Base-by-base conservation (phyloP, 2,329 filamentous ascomycete genomes). In the Chrysoporthe deuterocubensis region DNA sequence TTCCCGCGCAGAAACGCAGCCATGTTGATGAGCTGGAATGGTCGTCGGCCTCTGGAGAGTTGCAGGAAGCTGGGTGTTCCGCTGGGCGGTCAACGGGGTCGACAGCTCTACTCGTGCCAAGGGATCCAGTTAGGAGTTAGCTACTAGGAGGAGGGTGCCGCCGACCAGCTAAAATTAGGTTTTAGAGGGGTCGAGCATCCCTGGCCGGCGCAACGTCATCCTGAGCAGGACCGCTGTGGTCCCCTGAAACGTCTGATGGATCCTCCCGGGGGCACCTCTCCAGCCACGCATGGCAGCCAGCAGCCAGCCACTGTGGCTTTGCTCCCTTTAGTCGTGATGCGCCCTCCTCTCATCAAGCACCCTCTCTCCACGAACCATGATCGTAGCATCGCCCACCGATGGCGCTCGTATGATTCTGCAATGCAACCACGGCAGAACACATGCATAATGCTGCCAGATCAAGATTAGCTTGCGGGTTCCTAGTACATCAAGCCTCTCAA, bases 1-100 rank as follows among this genome's bases (percentile, higher is more conserved):
- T 97, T 97, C 74, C 92, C 92, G 77, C 96, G 87, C 71, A 99
- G 83, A 77, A 98, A 95, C 74, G 92, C 89, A 66, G 94, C 89
- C 94, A 97, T 97, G 3, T 60, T 70, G 67, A 1, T n/a, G 57
- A 44, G 54, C 42, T 44, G 40, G 43, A 18, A 5, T 18, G 48
- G 44, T 56, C 40, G 57, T 26, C 46, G 44, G 44, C 57, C 42
- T 54, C 9, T 11, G 16, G 52, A 46, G 46, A 2, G 59, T 11
- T 62, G 34, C 26, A 60, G 14, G 61, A 60, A 43, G 9, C 64
- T 64, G 60, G 60, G 9, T 64, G 34, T 60, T 59, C 26, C 66
- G 18, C 32, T 56, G 37, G 59, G 26, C 37, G 42, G 60, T 54
- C 46, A 43, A 43, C 32, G 16, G 46, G 57, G 13, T 26, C 37